Conservation (phyloP, 345 rosid species). For the Aquilaria yunnanensis region DNA sequence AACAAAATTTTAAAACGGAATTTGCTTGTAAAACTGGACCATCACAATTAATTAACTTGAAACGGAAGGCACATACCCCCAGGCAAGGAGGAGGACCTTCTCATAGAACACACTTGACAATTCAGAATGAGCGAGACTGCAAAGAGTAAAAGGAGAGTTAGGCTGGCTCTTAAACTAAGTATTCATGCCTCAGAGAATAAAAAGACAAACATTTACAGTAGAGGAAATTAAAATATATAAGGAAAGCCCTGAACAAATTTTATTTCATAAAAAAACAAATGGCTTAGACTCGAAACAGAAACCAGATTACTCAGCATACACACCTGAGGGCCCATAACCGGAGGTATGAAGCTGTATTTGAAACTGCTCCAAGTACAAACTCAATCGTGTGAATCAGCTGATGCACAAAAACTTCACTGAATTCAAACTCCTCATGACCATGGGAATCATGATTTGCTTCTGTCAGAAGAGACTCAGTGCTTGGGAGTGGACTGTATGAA, state of each 20-base stretch:
- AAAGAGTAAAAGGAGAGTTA: slow-evolving; percentile 11
- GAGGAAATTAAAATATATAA: background rate
- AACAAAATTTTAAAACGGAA: background rate
- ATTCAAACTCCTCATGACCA: slow-evolving; percentile 86
- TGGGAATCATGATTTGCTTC: slow-evolving; percentile 56
- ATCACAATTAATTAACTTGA: background rate
- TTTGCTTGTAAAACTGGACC: background rate
- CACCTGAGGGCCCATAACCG: slow-evolving; percentile 98
- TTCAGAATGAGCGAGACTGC: slow-evolving; percentile 96
- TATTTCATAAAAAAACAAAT: slow-evolving; percentile 3
- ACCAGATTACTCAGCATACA: slow-evolving; percentile 2
- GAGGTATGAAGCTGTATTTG: slow-evolving; percentile 97
- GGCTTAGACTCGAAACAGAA: background rate
- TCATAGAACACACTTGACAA: slow-evolving; percentile 90
- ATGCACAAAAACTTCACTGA: slow-evolving; percentile 93
- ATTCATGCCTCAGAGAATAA: background rate
- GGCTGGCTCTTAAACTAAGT: slow-evolving; percentile 1
- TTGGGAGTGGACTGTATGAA: slow-evolving; percentile 49
- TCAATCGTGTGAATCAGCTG: slow-evolving; percentile 97
- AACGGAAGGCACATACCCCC: slow-evolving; percentile 55
- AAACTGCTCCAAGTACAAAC: slow-evolving; percentile 97
- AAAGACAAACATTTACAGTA: slow-evolving; percentile 1
- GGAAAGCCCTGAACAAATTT: background rate
- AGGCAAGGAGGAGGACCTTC: slow-evolving; percentile 85
- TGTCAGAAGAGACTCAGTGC: slow-evolving; percentile 62